Evolutionary conservation across 163 green algal genomes (phyloP).

Genomic region (Chlamydomonas reinhardtii): DNA sequence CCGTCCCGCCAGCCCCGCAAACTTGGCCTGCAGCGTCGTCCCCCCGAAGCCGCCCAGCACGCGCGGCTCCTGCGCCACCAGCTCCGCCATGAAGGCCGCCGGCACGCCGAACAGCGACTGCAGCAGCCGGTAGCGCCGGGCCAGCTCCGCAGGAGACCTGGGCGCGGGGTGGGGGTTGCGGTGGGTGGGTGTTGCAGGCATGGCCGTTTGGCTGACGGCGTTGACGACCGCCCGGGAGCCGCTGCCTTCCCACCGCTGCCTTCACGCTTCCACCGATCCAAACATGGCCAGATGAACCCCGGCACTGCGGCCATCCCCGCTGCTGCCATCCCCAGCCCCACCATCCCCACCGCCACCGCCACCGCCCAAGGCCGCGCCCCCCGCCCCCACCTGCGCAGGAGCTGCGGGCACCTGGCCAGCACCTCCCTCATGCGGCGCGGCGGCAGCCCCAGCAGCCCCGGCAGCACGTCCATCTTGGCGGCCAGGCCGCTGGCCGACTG

Average conservation of each 20-base stretch:
- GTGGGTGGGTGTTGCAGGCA: background rate
- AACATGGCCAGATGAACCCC: too few species aligned
- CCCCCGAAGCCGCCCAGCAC: constrained; percentile 14
- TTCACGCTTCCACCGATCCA: too few species aligned
- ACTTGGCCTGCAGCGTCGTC: background rate
- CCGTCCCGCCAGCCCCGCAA: background rate
- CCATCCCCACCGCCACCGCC: background rate
- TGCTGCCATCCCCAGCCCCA: too few species aligned
- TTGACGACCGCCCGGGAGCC: too few species aligned
- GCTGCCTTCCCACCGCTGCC: too few species aligned
- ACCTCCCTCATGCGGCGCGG: background rate
- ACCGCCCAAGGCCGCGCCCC: background rate
- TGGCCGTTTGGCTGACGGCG: too few species aligned
- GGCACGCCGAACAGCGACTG: constrained; percentile 28
- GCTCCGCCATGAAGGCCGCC: constrained; percentile 35
- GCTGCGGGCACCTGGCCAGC: background rate
- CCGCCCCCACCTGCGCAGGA: constrained; percentile 26
- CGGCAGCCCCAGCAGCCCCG: constrained; percentile 27
- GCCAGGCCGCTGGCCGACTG: constrained; percentile 32
- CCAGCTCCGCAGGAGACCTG: constrained; percentile 11
- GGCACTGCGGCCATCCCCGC: too few species aligned
- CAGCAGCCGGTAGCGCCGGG: constrained; percentile 15
- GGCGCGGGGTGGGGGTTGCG: background rate
- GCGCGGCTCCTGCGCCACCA: constrained; percentile 29
- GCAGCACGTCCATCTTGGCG: constrained; percentile 58